A percentile compares a stretch with the other conserved stretches of the same genome.
Evolutionary conservation across 192 early-diverging fungal genomes (phyloP).

Genomic region (Linnemannia hyalina): DNA sequence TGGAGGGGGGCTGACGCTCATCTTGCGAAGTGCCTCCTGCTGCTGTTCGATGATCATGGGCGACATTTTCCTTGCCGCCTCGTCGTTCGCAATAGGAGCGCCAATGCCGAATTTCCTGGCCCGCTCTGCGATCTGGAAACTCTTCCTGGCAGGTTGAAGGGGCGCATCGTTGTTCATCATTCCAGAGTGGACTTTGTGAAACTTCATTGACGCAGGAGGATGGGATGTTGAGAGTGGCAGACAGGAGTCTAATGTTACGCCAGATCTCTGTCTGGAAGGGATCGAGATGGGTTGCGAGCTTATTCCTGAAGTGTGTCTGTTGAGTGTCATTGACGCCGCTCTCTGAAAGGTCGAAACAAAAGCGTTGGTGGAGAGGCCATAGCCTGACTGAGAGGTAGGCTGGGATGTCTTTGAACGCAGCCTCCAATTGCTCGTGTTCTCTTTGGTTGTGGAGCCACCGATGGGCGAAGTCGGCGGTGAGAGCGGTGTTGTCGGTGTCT

Average conservation of each 20-base stretch:
- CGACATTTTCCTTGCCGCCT: slow-evolving; percentile 51
- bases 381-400: neutral
- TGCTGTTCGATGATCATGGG: slow-evolving; percentile 55
- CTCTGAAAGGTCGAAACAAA: slow-evolving; percentile 40
- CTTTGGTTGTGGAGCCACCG: slow-evolving; percentile 10
- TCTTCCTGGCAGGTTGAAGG: slow-evolving; percentile 55
- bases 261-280: slow-evolving; percentile 19
- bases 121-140: slow-evolving; percentile 55
- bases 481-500: slow-evolving; percentile 5
- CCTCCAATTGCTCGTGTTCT: slow-evolving; percentile 21
- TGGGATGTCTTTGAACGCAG: slow-evolving; percentile 8
- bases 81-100: slow-evolving; percentile 57
- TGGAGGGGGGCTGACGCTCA: slow-evolving; percentile 41
- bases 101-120: slow-evolving; percentile 61
- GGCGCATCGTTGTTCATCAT: neutral
- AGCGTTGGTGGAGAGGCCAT: slow-evolving; percentile 32
- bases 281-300: slow-evolving; percentile 20
- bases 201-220: slow-evolving; percentile 19
- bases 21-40: slow-evolving; percentile 51
- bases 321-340: slow-evolving; percentile 44
- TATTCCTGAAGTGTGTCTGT: slow-evolving; percentile 26
- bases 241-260: neutral
- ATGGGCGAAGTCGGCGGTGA: slow-evolving; percentile 41
- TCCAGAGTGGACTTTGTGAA: neutral
- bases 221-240: slow-evolving; percentile 38